Percentiles rank a stretch among this genome's conserved stretches.
These are phyloP conservation scores for Pleurotus tuber-regium DNA, from an alignment of 768 basidiomycete genomes.

Conservation along the genomic window DNA sequence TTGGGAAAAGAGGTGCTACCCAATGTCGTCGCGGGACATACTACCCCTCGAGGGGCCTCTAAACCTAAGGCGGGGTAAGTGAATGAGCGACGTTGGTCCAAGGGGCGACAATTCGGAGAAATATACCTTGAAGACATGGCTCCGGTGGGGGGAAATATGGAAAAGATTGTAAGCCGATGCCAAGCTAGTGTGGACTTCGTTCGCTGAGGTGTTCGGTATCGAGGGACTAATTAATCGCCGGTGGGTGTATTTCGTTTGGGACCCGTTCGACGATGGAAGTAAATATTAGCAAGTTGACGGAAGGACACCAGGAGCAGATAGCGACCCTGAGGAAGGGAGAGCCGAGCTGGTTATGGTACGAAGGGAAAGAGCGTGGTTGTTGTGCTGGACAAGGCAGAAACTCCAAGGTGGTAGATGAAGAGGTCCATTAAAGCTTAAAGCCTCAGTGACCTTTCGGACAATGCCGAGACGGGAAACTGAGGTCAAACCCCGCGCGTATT, in stretches of 20 bases:
- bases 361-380: background rate
- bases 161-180: too few species aligned
- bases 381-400: background rate
- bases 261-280: conserved; percentile 6
- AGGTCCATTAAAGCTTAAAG: conserved; percentile 16
- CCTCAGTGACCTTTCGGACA: conserved; percentile 7
- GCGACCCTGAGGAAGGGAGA: conserved; percentile 17
- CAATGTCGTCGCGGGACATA: conserved; percentile 5
- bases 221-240: too few species aligned
- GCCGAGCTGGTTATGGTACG: too few species aligned
- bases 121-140: conserved; percentile 11
- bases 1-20: background rate
- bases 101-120: background rate
- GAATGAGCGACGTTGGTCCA: background rate
- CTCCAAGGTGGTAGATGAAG: background rate
- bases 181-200: too few species aligned
- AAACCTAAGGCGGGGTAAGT: background rate
- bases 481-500: conserved; percentile 7
- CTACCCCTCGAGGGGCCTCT: conserved; percentile 4
- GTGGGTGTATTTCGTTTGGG: too few species aligned
- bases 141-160: background rate
- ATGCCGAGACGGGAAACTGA: conserved; percentile 9
- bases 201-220: too few species aligned
- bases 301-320: conserved; percentile 14
- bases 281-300: background rate